Conservation (phyloP, 495 filamentous ascomycete genomes). For the Penicillium odoratum region DNA sequence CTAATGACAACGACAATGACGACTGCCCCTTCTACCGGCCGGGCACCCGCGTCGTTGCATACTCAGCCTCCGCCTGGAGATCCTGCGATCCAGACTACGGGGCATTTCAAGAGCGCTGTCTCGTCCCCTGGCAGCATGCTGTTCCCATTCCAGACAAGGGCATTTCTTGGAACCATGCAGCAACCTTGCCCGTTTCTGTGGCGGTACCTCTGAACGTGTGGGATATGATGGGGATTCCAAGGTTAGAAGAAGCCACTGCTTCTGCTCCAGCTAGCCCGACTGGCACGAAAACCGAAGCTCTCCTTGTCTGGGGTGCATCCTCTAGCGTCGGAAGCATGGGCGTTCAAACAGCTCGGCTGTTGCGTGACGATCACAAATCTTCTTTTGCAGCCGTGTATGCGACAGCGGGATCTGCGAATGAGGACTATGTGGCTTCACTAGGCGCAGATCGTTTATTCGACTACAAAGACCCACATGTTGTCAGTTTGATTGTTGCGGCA, state of each 20-base stretch:
- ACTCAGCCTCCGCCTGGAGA: constrained; percentile 38
- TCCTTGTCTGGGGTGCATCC: constrained; percentile 49
- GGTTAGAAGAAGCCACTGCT: constrained; percentile 17
- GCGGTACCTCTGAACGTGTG: constrained; percentile 32
- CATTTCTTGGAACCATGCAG: constrained; percentile 45
- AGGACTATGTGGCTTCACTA: constrained; percentile 42
- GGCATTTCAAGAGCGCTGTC: constrained; percentile 43
- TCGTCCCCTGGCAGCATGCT: constrained; percentile 40
- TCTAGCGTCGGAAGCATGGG: constrained; percentile 46
- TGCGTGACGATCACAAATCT: constrained; percentile 33
- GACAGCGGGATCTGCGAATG: constrained; percentile 47
- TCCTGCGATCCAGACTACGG: constrained; percentile 44
- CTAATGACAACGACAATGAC: constrained; percentile 18
- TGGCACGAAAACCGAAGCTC: constrained; percentile 26
- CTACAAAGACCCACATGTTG: constrained; percentile 45
- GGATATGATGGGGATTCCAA: constrained; percentile 33
- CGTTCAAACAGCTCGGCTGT: constrained; percentile 42
- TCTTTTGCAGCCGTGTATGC: constrained; percentile 42
- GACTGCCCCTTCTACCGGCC: constrained; percentile 23
- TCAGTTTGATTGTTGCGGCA: constrained; percentile 42
- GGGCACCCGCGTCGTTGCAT: constrained; percentile 47
- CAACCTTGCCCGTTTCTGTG: constrained; percentile 45
- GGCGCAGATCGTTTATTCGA: constrained; percentile 53
- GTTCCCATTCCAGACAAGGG: constrained; percentile 35
- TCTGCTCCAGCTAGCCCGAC: not conserved